These are phyloP conservation scores for Ustilago lituana DNA, from an alignment of 1,284 basidiomycete species.

Conservation along the genomic window DNA sequence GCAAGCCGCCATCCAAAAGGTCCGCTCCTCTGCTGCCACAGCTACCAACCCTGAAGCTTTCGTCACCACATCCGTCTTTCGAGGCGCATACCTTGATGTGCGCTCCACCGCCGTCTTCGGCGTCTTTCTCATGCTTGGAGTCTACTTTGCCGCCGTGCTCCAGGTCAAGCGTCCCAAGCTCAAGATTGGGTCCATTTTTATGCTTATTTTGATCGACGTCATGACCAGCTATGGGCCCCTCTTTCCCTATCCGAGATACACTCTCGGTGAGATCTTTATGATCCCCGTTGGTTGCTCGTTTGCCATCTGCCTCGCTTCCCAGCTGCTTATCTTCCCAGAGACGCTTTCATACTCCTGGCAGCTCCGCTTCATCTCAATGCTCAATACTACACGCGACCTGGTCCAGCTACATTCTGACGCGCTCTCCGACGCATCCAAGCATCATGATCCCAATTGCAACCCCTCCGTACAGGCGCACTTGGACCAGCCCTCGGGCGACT, in stretches of 20 bases:
- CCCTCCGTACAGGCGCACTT: background rate
- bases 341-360: conserved; percentile 73
- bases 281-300: conserved; percentile 45
- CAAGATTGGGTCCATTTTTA: conserved; percentile 71
- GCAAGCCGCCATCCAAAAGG: conserved; percentile 70
- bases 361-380: conserved; percentile 61
- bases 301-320: conserved; percentile 55
- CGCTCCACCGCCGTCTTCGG: conserved; percentile 73
- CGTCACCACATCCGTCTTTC: conserved; percentile 71
- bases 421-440: conserved; percentile 18
- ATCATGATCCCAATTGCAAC: conserved; percentile 1
- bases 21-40: conserved; percentile 61
- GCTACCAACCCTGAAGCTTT: conserved; percentile 61
- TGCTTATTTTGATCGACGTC: conserved; percentile 54
- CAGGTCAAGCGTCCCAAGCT: conserved; percentile 76
- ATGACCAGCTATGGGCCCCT: conserved; percentile 70
- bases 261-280: conserved; percentile 69
- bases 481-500: conserved; percentile 12
- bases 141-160: conserved; percentile 74
- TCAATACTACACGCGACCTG: conserved; percentile 20
- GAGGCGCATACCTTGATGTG: conserved; percentile 77
- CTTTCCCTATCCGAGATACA: conserved; percentile 76
- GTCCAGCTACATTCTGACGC: conserved; percentile 22
- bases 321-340: conserved; percentile 78
- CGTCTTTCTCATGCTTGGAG: conserved; percentile 76